phyloP scores from a whole-genome alignment of 768 basidiomycete species.

The Pisolithus orientalis region DNA sequence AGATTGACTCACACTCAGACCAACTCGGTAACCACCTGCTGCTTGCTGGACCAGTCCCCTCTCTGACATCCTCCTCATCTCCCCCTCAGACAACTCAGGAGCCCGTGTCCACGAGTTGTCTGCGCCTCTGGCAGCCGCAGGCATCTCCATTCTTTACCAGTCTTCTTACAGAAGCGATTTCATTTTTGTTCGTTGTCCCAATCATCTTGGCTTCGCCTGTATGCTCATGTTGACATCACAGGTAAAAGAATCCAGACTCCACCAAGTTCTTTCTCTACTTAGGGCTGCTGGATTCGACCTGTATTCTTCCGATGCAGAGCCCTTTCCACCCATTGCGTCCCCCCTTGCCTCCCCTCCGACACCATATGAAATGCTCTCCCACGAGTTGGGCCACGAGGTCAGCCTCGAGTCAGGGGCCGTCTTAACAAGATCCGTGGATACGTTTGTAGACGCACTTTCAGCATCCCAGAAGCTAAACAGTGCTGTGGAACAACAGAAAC shows the following conservation, averaged over 20 bases:
- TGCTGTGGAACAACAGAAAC: not conserved
- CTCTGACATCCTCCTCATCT: constrained; percentile 2
- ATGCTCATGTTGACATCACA: constrained; percentile 18
- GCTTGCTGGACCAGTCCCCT: constrained; percentile 14
- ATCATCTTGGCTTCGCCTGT: not conserved
- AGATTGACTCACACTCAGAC: constrained; percentile 76
- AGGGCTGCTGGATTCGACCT: constrained; percentile 59
- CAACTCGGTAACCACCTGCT: constrained; percentile 41
- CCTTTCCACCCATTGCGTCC: constrained; percentile 25
- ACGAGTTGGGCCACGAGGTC: constrained; percentile 24
- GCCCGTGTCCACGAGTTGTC: constrained; percentile 72
- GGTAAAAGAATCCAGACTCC: constrained; percentile 63
- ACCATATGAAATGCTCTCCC: constrained; percentile 24
- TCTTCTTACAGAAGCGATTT: constrained; percentile 81
- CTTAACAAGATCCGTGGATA: constrained; percentile 28
- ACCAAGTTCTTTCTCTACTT: constrained; percentile 57
- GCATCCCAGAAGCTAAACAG: not conserved
- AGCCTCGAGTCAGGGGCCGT: constrained; percentile 35
- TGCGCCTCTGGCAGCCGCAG: constrained; percentile 66
- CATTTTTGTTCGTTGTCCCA: constrained; percentile 48
- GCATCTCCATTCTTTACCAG: constrained; percentile 78
- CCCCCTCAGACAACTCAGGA: constrained; percentile 52
- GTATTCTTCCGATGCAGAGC: constrained; percentile 43
- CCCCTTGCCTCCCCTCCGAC: constrained; percentile 28
- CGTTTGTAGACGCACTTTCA: not conserved